These are phyloP conservation scores for Pyrus communis DNA, from an alignment of 306 rosid species.

Conservation along the genomic window DNA sequence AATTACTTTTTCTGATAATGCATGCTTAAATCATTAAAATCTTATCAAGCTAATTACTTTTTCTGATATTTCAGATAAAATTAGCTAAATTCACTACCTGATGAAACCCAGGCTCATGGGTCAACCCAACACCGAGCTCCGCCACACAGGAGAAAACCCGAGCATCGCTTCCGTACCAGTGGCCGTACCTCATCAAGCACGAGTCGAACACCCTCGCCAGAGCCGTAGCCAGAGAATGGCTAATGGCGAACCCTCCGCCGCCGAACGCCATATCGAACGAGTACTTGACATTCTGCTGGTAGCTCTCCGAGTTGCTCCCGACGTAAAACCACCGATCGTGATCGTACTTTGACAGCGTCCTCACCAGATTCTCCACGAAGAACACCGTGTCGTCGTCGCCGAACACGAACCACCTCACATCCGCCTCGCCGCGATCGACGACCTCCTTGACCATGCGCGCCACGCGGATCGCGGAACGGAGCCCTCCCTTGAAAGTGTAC, in stretches of 20 bases:
- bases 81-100: constrained; percentile 39
- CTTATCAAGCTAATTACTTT: not conserved
- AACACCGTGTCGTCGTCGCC: constrained; percentile 92
- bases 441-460: constrained; percentile 78
- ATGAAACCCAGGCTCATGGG: constrained; percentile 94
- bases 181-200: constrained; percentile 67
- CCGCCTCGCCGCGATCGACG: constrained; percentile 57
- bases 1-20: not conserved
- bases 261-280: constrained; percentile 90
- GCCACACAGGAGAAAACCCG: constrained; percentile 74
- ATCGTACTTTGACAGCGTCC: constrained; percentile 56
- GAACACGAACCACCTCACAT: constrained; percentile 82
- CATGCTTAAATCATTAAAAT: not conserved
- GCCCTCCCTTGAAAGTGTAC: constrained; percentile 53
- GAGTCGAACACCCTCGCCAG: constrained; percentile 75
- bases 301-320: constrained; percentile 79
- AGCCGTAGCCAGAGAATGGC: constrained; percentile 60
- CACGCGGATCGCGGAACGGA: constrained; percentile 82
- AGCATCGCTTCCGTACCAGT: constrained; percentile 87
- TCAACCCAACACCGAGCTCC: constrained; percentile 76
- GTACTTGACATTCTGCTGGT: constrained; percentile 54
- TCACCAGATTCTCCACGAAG: constrained; percentile 73
- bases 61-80: not conserved
- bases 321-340: constrained; percentile 67
- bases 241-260: constrained; percentile 87